Conservation (phyloP, 2,329 filamentous ascomycete species). For the Cordyceps farinosa region DNA sequence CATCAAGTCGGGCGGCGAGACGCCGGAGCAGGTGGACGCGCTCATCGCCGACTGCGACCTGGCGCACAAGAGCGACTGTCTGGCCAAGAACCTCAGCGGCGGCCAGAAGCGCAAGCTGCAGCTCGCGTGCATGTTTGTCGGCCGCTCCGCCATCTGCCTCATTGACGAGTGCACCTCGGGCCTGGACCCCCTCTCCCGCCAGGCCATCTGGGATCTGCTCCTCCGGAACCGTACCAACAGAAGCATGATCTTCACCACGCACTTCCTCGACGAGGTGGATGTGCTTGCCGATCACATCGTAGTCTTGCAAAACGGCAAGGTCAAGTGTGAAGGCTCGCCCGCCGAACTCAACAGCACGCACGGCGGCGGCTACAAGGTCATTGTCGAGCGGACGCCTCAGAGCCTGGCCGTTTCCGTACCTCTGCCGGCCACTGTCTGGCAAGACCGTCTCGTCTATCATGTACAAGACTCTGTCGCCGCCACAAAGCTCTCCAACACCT, state of each 20-base stretch:
- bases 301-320: conserved; percentile 59
- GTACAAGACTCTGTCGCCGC: conserved; percentile 37
- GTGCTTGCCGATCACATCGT: conserved; percentile 65
- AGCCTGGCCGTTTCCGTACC: neutral
- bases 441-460: conserved; percentile 54
- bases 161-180: conserved; percentile 69
- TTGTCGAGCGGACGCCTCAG: conserved; percentile 26
- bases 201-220: conserved; percentile 69
- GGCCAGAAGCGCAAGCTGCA: conserved; percentile 69
- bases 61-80: conserved; percentile 51
- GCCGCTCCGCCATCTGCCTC: conserved; percentile 62
- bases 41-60: conserved; percentile 59
- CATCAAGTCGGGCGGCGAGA: conserved; percentile 47
- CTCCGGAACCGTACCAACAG: conserved; percentile 58
- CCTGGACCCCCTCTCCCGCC: conserved; percentile 61
- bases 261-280: conserved; percentile 69
- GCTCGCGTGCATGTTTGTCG: conserved; percentile 68
- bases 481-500: conserved; percentile 33
- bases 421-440: conserved; percentile 22
- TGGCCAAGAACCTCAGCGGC: conserved; percentile 57
- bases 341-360: conserved; percentile 61
- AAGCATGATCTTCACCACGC: conserved; percentile 65
- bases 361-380: conserved; percentile 62
- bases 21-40: conserved; percentile 45
- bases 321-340: conserved; percentile 60